Percentiles rank a stretch among this genome's conserved stretches.
Evolutionary conservation across 1,284 basidiomycete species (phyloP).

Genomic region (Omphalotus olearius): DNA sequence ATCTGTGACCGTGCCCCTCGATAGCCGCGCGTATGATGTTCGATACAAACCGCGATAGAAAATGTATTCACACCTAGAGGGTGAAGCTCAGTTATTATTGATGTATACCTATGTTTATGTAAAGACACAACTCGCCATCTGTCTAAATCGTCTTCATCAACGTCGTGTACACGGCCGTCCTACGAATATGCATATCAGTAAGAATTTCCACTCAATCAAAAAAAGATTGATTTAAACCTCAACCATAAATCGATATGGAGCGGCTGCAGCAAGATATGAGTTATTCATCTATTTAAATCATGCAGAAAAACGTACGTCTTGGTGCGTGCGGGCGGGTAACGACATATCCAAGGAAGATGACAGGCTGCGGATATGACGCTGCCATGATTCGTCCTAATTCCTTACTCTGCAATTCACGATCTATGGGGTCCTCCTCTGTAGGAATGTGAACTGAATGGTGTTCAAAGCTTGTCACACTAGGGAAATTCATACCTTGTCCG

Average conservation of each 20-base stretch:
- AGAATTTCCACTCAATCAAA: not conserved
- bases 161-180: slow-evolving; percentile 72
- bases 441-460: slow-evolving; percentile 7
- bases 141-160: slow-evolving; percentile 67
- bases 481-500: slow-evolving; percentile 65
- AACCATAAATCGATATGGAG: slow-evolving; percentile 82
- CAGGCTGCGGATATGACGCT: slow-evolving; percentile 68
- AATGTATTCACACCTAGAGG: slow-evolving; percentile 81
- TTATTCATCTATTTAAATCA: not conserved
- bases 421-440: slow-evolving; percentile 81
- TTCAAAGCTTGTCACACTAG: not conserved
- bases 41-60: slow-evolving; percentile 80
- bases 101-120: not conserved
- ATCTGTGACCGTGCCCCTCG: slow-evolving; percentile 69
- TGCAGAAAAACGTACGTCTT: slow-evolving; percentile 47
- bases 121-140: slow-evolving; percentile 50
- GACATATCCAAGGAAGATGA: slow-evolving; percentile 85
- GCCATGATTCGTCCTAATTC: slow-evolving; percentile 82
- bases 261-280: slow-evolving; percentile 39
- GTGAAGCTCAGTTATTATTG: not conserved
- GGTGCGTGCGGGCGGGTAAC: slow-evolving; percentile 75
- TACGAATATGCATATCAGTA: not conserved
- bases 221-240: slow-evolving; percentile 20
- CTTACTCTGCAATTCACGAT: slow-evolving; percentile 84
- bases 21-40: slow-evolving; percentile 71